Base-by-base conservation (phyloP, 129 eudicot genomes). In the Flaveria sonorensis region DNA sequence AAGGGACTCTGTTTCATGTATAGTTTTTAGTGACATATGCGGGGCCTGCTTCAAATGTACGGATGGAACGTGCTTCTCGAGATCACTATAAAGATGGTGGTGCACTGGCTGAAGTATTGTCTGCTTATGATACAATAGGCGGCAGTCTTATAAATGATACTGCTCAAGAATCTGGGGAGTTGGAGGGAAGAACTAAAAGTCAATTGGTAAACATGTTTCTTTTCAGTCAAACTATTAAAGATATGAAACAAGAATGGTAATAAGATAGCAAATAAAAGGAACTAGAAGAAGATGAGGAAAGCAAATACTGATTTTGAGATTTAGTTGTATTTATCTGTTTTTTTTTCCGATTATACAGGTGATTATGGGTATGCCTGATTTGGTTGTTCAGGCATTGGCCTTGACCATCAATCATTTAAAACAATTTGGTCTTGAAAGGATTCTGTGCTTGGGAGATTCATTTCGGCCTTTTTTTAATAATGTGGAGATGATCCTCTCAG, bases 381-480 rank as follows among this genome's bases (percentile, higher is more conserved):
- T 94, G 87, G 87, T 91, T 69, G 80, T 89, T 71, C 87, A 87
- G 71, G 97, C 99, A 40, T 83, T 94, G 82, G 96, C 90, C 18
- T 83, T 94, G 50, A 87, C 85, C 62, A 74, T 86, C 72, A 85
- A 81, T 62, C 97, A 94, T 82, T 81, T 94, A 45, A 94, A 91
- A 86, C 99, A 89, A 87, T 94, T 94, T 79, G 99, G 99, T 50
- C 73, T 91, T 18, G 99, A 94, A 74, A 86, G 87, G 73, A 87
- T 91, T 77, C 39, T 94, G 26, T 83, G 93, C 53, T 77, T 86
- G 80, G 93, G 88, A 70, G 97, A 97, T 91, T 91, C 99, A 45
- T 89, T 94, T 84, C 87, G 92, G 60, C 90, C 99, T 45, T 77
- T 87, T 48, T 85, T 96, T 26, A 78, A 85, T 79, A 85, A 76